phyloP scores from a whole-genome alignment of 1,139 yeast genomes.

The Scheffersomyces segobiensis region DNA sequence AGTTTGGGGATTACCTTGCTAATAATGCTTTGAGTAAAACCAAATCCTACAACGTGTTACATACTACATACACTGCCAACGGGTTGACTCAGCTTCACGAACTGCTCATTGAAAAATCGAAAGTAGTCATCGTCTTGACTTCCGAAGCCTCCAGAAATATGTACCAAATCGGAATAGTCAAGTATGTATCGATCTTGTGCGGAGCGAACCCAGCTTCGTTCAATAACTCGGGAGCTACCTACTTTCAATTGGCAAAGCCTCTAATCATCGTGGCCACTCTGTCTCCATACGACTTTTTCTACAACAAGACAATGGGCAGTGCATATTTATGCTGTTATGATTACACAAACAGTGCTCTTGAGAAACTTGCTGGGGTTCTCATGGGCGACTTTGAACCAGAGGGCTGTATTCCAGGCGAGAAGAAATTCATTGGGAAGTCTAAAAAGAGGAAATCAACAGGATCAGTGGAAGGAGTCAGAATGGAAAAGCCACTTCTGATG shows the following conservation, averaged over 20 bases:
- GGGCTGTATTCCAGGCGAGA: conserved; percentile 62
- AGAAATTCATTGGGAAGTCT: conserved; percentile 32
- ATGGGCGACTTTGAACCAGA: conserved; percentile 56
- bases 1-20: conserved; percentile 45
- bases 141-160: conserved; percentile 65
- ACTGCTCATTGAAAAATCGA: conserved; percentile 52
- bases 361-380: conserved; percentile 50
- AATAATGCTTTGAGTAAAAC: conserved; percentile 31
- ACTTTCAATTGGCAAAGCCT: conserved; percentile 44
- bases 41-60: conserved; percentile 50
- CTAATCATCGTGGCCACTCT: conserved; percentile 62
- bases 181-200: conserved; percentile 57
- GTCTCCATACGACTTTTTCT: conserved; percentile 64
- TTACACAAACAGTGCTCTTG: conserved; percentile 53
- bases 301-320: conserved; percentile 55
- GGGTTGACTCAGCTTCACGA: conserved; percentile 64
- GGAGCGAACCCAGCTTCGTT: conserved; percentile 46
- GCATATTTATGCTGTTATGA: conserved; percentile 66
- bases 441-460: conserved; percentile 10
- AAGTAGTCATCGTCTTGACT: conserved; percentile 58
- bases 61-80: conserved; percentile 66
- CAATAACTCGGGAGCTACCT: conserved; percentile 18
- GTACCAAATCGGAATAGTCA: conserved; percentile 67
- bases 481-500: conserved; percentile 11
- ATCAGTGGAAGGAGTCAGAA: conserved; percentile 16